Percentiles rank a stretch among this genome's conserved stretches.
phyloP scores from a whole-genome alignment of 495 filamentous ascomycete genomes.

The Apodospora peruviana region DNA sequence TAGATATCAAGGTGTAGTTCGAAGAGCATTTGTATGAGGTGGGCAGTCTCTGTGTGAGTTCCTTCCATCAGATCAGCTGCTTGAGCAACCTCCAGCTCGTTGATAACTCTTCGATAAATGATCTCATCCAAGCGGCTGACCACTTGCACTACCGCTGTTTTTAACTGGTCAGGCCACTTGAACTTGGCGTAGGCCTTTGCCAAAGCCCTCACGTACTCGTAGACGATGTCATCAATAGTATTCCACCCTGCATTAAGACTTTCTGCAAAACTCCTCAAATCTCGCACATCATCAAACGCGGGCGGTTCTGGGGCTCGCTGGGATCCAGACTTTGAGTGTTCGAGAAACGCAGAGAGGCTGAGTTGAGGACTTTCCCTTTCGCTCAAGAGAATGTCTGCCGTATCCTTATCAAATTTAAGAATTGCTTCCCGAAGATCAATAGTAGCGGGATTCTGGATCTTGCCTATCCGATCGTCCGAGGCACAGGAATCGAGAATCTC shows the following conservation, averaged over 20 bases:
- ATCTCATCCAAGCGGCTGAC: constrained; percentile 63
- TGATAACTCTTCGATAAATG: constrained; percentile 50
- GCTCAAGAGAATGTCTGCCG: constrained; percentile 34
- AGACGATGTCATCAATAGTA: constrained; percentile 56
- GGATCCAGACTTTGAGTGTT: constrained; percentile 63
- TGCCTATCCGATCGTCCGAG: constrained; percentile 37
- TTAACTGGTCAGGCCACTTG: constrained; percentile 69
- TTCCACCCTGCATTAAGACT: constrained; percentile 50
- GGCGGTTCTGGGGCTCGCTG: constrained; percentile 46
- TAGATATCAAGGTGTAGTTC: constrained; percentile 89
- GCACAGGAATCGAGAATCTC: constrained; percentile 49
- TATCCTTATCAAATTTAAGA: constrained; percentile 35
- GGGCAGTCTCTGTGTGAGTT: constrained; percentile 26
- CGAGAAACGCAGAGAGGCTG: constrained; percentile 66
- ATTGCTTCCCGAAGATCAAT: constrained; percentile 38
- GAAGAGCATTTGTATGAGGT: constrained; percentile 72
- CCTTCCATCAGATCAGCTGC: constrained; percentile 15
- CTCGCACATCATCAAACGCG: constrained; percentile 50
- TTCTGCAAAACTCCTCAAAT: constrained; percentile 51
- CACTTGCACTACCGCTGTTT: constrained; percentile 62
- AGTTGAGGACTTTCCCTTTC: constrained; percentile 37
- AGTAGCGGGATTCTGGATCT: constrained; percentile 32
- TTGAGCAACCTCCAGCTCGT: constrained; percentile 34
- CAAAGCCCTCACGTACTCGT: constrained; percentile 60
- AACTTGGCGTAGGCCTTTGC: constrained; percentile 54